A percentile compares a stretch with the other conserved stretches of the same genome.
Evolutionary conservation across 106 monocot genomes (phyloP).

Genomic region (Acanthochlamys bracteata): DNA sequence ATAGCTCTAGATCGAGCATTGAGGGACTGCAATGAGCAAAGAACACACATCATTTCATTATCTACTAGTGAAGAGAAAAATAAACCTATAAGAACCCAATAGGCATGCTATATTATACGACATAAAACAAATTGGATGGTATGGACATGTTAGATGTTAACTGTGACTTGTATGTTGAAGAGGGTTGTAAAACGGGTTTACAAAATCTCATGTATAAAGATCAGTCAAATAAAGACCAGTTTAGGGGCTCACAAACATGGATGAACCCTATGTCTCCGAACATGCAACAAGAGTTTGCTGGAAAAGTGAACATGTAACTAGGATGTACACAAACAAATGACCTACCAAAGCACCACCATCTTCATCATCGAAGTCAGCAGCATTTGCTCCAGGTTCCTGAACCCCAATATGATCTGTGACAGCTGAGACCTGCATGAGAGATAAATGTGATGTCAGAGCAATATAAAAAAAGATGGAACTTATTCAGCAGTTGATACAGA

Average conservation of each 20-base stretch:
- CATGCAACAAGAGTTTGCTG: no score
- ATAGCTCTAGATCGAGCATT: conserved; percentile 45
- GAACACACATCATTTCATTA: not conserved
- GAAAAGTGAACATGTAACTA: no score
- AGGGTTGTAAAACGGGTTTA: no score
- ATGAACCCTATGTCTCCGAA: no score
- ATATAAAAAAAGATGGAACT: no score
- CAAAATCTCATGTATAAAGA: no score
- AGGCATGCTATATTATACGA: not conserved
- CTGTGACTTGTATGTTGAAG: no score
- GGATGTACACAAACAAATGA: not conserved
- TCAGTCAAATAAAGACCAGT: no score
- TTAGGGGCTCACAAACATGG: no score
- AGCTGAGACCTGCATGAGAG: conserved; percentile 25
- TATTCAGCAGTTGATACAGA: not conserved
- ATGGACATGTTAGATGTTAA: no score
- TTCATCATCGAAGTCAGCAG: conserved; percentile 40
- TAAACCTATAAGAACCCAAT: not conserved
- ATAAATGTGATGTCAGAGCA: no score
- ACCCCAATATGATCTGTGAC: conserved; percentile 31
- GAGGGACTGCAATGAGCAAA: conserved; percentile 10
- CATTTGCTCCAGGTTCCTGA: conserved; percentile 34
- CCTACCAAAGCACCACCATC: conserved; percentile 46
- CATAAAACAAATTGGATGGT: no score
- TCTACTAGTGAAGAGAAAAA: not conserved